Base-by-base conservation (phyloP, 257 asterid genomes). In the Craterostigma plantagineum region DNA sequence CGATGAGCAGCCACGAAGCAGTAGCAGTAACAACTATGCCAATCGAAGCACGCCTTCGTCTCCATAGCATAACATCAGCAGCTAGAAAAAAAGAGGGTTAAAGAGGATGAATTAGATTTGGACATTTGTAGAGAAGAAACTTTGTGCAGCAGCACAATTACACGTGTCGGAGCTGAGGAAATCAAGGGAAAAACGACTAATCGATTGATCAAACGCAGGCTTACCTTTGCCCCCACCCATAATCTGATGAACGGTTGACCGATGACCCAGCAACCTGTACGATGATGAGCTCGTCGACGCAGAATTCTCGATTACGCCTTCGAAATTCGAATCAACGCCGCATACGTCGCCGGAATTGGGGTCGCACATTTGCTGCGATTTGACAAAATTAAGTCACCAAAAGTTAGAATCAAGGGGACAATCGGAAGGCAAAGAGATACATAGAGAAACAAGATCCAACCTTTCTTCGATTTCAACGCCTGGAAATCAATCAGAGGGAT, bases 1-100 rank as follows among this genome's bases (percentile, higher is more conserved):
- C 94, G 49, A 79, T 53, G 40, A 80, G 55, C 46, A 79, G 43
- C 99, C 99, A 90, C 9, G 91, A 78, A 51, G 68, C 64, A 60
- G 92, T 90, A 50, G 99, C 76, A 55, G 67, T 65, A 39, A 65
- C 51, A 41, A 77, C 61, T 54, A 79, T 54, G 53, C 99, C 92
- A 61, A 64, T 70, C 16, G 93, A 77, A 53, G 70, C 75, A 63
- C 43, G 76, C 39, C 70, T 61, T 50, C 61, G 63, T 57, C 81
- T 83, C 98, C 98, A 83, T 49, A 76, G 54, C 35, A 76, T 66
- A 53, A 68, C 77, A 68, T 82, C 98, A 62, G 92, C 92, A 70
- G 92, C 98, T 87, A 60, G 37, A 63, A 35, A 23, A 33, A 44
- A 43, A 38, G 55, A 37, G 30, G 30, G 30, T 2, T 23, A 23